These are phyloP conservation scores for Vigna unguiculata DNA, from an alignment of 306 rosid genomes.

Conservation along the genomic window DNA sequence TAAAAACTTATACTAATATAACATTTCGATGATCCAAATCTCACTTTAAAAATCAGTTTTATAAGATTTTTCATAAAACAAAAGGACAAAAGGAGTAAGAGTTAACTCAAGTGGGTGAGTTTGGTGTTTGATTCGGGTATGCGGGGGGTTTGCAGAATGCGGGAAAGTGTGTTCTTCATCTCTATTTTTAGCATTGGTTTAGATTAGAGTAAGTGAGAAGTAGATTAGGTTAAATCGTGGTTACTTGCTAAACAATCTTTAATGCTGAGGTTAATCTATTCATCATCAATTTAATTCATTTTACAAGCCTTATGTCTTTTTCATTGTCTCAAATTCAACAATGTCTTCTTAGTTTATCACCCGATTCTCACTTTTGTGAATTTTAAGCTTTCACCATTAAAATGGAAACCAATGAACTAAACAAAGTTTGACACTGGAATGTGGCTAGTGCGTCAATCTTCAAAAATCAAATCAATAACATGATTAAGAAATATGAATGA, in stretches of 20 bases:
- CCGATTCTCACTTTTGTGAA: neutral
- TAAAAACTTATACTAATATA: too few species aligned
- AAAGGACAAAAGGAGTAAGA: too few species aligned
- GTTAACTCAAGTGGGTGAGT: too few species aligned
- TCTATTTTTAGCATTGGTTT: neutral
- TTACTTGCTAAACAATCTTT: neutral
- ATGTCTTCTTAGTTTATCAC: neutral
- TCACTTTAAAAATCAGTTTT: too few species aligned
- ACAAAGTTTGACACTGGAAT: too few species aligned
- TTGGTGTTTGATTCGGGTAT: too few species aligned
- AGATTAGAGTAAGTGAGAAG: neutral
- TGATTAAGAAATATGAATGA: neutral
- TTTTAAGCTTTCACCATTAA: neutral
- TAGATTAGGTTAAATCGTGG: neutral
- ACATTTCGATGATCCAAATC: too few species aligned
- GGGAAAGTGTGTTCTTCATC: constrained; percentile 26
- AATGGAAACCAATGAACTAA: too few species aligned
- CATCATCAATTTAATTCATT: neutral
- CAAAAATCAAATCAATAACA: neutral
- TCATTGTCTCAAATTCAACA: neutral
- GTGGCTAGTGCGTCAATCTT: neutral
- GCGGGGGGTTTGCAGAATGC: neutral
- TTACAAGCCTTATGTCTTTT: neutral
- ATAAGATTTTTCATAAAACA: too few species aligned
- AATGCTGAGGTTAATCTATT: constrained; percentile 3